Conservation (phyloP, 2,329 filamentous ascomycete species). For the Coniochaeta sp. region DNA sequence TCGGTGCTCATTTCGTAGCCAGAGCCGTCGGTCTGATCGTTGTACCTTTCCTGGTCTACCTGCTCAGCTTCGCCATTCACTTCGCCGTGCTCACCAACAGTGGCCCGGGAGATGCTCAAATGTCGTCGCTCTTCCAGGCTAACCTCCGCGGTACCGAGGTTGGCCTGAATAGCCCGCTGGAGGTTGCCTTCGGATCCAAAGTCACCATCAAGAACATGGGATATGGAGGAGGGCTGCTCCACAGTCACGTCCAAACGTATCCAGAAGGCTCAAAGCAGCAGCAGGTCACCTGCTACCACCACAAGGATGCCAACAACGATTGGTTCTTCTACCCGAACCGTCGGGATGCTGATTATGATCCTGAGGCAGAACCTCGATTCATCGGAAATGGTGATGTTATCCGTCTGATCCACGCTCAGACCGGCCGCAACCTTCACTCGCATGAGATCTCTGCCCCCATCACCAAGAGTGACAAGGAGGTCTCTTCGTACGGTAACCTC, state of each 20-base stretch:
- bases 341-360: constrained; percentile 62
- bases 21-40: constrained; percentile 83
- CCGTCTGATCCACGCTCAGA: constrained; percentile 88
- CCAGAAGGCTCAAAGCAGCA: constrained; percentile 91
- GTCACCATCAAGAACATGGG: constrained; percentile 99
- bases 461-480: constrained; percentile 83
- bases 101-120: constrained; percentile 96
- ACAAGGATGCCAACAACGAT: constrained; percentile 99
- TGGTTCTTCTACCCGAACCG: constrained; percentile 99
- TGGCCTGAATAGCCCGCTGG: constrained; percentile 87
- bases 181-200: constrained; percentile 81
- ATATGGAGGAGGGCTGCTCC: constrained; percentile 90
- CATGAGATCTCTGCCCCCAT: constrained; percentile 84
- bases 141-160: constrained; percentile 92
- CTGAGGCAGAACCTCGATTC: constrained; percentile 64
- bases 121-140: constrained; percentile 98
- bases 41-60: constrained; percentile 83
- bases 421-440: constrained; percentile 93
- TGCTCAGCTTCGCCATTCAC: constrained; percentile 91
- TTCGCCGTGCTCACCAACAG: constrained; percentile 90
- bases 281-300: constrained; percentile 98
- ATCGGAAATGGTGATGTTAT: constrained; percentile 71
- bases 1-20: constrained; percentile 71
- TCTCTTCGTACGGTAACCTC: constrained; percentile 91
- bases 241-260: constrained; percentile 94